Base-by-base conservation (phyloP, 2,329 filamentous ascomycete species). In the Geosmithia morbida region DNA sequence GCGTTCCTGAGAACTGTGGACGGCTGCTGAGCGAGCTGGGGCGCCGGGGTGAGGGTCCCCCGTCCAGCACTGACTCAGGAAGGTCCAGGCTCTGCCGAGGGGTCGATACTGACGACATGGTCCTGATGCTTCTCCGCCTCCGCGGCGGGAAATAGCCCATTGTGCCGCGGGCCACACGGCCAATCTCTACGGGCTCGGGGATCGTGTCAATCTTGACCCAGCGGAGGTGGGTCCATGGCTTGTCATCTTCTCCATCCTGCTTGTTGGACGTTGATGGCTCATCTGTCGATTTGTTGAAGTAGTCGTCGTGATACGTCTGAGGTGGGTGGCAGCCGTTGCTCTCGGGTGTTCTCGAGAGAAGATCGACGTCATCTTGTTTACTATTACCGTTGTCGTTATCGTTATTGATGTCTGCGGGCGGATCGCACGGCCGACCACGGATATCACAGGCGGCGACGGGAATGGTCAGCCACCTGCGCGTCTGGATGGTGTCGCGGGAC, bases 111-210 rank as follows among this genome's bases (percentile, higher is more conserved):
- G 79, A 73, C 2, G 85, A 84, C 46, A 75, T 74, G 1, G 80
- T 80, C 55, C 75, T 70, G 10, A 77, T 65, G 52, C 85, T 92
- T 81, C 92, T 92, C 79, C 89, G 87, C 59, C 88, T 75, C 18
- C 88, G 78, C 7, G 89, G 89, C 2, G 90, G 90, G 58, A 97
- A 97, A 65, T 90, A 97, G 20, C 89, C 90, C 43, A 96, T 73
- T 2, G 83, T 76, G 63, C 82, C 81, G 49, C 86, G 80, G 19
- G 87, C 80, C 49, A 97, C 79, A 29, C 92, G 81, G 16, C 81
- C 87, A 53, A 98, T 92, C 61, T 96, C 86, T 20, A 92, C 81
- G 1, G 87, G 82, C 20, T 80, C 72, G 16, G 66, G 62, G 45
- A 72, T 67, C 19, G 81, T 83, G 51, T 90, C 85, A 22, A 96